These are phyloP conservation scores for Musa balbisiana DNA, from an alignment of 202 grass and related monocot species.

Conservation along the genomic window DNA sequence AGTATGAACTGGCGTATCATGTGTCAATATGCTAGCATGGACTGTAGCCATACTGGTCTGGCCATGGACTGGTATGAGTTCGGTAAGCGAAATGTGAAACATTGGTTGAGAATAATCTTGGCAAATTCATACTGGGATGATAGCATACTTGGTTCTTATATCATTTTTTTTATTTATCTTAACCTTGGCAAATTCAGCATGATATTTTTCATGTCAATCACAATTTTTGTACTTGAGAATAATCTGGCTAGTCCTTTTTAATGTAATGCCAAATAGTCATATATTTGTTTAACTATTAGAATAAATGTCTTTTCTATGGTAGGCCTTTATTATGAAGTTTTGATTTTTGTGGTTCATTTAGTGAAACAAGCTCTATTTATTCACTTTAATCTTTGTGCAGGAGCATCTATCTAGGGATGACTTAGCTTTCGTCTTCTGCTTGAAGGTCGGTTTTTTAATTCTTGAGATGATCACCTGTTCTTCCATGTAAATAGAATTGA, in stretches of 20 bases:
- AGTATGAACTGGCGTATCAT: too few relatives aligned
- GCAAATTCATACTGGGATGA: too few relatives aligned
- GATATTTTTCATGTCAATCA: not conserved
- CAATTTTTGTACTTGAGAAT: not conserved
- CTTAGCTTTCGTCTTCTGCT: conserved; percentile 75
- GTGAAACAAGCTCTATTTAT: not conserved
- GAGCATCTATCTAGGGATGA: conserved; percentile 90
- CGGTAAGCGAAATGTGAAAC: too few relatives aligned
- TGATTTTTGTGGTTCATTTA: not conserved
- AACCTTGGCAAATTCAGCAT: not conserved
- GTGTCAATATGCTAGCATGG: too few relatives aligned
- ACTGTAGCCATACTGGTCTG: too few relatives aligned
- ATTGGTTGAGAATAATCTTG: too few relatives aligned
- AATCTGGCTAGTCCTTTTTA: not conserved
- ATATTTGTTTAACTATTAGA: not conserved
- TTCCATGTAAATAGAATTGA: not conserved
- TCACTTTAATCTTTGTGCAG: conserved; percentile 39
- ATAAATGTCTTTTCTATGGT: not conserved
- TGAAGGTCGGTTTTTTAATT: conserved; percentile 54
- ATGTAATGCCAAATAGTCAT: too few relatives aligned
- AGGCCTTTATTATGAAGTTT: not conserved
- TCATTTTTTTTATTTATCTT: not conserved
- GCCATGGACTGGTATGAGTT: too few relatives aligned
- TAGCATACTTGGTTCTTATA: not conserved
- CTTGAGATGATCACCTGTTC: conserved; percentile 4